A percentile compares a stretch with the other conserved stretches of the same genome.
These are phyloP conservation scores for Lichenothelia convexa DNA, from an alignment of 495 filamentous ascomycete genomes.

Conservation along the genomic window DNA sequence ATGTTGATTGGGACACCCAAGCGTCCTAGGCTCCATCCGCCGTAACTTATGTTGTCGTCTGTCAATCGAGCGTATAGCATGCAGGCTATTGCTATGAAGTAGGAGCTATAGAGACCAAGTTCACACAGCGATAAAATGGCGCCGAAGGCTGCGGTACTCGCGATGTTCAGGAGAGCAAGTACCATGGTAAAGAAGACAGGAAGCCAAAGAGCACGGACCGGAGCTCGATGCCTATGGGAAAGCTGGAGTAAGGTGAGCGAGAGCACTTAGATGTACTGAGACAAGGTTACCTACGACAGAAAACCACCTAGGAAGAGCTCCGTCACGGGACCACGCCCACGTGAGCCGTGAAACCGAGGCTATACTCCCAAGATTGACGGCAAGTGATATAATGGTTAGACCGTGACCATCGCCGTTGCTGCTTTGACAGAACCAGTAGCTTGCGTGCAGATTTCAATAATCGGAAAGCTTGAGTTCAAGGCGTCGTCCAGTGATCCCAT, in stretches of 20 bases:
- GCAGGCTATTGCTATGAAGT: background rate
- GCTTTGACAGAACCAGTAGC: no score
- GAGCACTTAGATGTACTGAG: no score
- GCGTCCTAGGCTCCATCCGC: background rate
- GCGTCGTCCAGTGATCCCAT: background rate
- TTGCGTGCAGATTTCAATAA: no score
- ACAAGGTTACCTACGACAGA: no score
- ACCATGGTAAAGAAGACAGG: background rate
- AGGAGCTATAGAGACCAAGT: background rate
- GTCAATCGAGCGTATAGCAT: background rate
- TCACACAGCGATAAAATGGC: background rate
- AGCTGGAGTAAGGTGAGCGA: no score
- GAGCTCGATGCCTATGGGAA: background rate
- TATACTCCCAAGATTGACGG: no score
- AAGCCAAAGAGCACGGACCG: background rate
- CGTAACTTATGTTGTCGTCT: background rate
- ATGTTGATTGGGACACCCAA: conserved; percentile 1
- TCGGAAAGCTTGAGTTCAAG: no score
- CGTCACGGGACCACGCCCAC: no score
- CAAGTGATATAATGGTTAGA: no score
- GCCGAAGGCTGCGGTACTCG: background rate
- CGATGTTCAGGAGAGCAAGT: background rate
- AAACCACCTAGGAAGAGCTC: no score
- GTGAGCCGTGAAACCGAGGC: no score
- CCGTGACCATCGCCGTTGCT: no score